These are phyloP conservation scores for Hypomyces perniciosus DNA, from an alignment of 2,329 filamentous ascomycete genomes.

Conservation along the genomic window DNA sequence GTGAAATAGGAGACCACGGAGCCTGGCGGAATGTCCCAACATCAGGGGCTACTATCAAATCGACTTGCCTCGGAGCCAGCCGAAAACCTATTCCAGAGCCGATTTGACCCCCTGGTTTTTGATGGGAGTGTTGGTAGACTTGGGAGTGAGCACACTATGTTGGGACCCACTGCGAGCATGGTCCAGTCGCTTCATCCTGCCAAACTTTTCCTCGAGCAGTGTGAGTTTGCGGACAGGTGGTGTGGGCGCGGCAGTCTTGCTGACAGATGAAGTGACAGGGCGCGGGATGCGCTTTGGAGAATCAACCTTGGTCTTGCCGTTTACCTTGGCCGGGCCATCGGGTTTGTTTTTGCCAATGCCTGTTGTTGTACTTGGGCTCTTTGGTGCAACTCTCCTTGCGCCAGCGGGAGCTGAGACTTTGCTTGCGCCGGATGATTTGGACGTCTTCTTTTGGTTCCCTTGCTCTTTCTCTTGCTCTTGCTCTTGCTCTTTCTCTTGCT, in stretches of 20 bases:
- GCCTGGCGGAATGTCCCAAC: background rate
- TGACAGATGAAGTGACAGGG: background rate
- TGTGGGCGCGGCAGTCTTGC: background rate
- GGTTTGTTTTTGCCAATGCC: background rate
- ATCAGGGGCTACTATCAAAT: background rate
- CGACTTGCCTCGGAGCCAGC: constrained; percentile 6
- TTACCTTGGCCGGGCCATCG: background rate
- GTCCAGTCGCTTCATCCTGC: background rate
- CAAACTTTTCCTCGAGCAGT: constrained; percentile 6
- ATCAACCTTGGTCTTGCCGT: background rate
- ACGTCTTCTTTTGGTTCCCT: background rate
- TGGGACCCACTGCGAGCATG: background rate
- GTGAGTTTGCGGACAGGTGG: constrained; percentile 1
- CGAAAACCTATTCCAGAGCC: constrained; percentile 16
- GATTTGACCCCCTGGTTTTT: constrained; percentile 6
- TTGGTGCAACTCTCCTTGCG: background rate
- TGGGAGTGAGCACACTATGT: background rate
- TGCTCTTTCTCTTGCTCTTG: background rate
- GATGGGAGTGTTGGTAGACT: constrained; percentile 3
- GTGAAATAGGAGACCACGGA: background rate
- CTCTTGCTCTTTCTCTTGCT: background rate
- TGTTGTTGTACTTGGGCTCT: background rate
- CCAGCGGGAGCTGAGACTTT: background rate
- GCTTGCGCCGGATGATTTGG: background rate
- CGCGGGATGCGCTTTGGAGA: background rate